Evolutionary conservation across 2,329 filamentous ascomycete species (phyloP).

Genomic region (Aspergillus unguis): DNA sequence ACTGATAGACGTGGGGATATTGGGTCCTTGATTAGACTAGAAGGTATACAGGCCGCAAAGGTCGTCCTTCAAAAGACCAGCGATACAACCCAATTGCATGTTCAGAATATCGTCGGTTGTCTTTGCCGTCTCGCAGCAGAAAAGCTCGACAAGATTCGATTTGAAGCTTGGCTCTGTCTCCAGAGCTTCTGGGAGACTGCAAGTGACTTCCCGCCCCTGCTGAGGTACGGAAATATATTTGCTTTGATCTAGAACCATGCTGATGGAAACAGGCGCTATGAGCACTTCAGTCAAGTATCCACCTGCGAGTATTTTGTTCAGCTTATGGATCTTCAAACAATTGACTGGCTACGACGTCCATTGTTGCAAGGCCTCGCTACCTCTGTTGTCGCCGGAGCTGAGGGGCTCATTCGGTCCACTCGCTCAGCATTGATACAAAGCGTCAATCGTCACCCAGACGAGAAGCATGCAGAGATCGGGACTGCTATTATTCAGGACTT

Average conservation of each 20-base stretch:
- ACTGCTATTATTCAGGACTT: slow-evolving; percentile 52
- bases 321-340: slow-evolving; percentile 35
- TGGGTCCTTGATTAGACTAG: slow-evolving; percentile 77
- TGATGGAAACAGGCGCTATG: slow-evolving; percentile 35
- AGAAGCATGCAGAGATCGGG: slow-evolving; percentile 38
- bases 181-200: slow-evolving; percentile 39
- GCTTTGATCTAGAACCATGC: neutral
- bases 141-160: slow-evolving; percentile 82
- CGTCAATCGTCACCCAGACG: slow-evolving; percentile 23
- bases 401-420: slow-evolving; percentile 43
- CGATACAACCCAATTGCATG: slow-evolving; percentile 13
- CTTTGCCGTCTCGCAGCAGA: slow-evolving; percentile 73
- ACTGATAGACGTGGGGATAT: slow-evolving; percentile 86
- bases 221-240: slow-evolving; percentile 36
- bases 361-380: slow-evolving; percentile 44
- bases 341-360: slow-evolving; percentile 37
- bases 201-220: slow-evolving; percentile 32
- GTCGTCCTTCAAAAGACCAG: slow-evolving; percentile 24
- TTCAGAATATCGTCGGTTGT: slow-evolving; percentile 35
- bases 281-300: slow-evolving; percentile 46
- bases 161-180: slow-evolving; percentile 47
- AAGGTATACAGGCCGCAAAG: slow-evolving; percentile 67
- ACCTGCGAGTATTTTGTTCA: slow-evolving; percentile 43
- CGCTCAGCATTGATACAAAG: slow-evolving; percentile 42
- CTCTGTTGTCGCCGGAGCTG: slow-evolving; percentile 44